These are phyloP conservation scores for Komagataella pseudopastoris DNA, from an alignment of 805 yeast genomes.

Conservation along the genomic window DNA sequence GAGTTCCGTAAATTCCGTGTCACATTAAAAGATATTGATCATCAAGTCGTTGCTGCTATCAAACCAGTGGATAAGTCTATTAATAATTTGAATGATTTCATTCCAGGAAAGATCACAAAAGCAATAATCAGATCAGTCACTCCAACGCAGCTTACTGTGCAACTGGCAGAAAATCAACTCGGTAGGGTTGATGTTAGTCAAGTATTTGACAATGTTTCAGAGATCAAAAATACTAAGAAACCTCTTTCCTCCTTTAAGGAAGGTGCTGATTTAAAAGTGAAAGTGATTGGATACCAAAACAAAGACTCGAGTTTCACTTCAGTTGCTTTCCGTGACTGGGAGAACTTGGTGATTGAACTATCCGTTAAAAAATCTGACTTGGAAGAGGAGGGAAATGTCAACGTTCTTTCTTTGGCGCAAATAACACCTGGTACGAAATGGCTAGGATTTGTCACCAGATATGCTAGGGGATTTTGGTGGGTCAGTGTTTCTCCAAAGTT, in stretches of 20 bases:
- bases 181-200: conserved; percentile 75
- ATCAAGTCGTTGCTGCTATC: conserved; percentile 17
- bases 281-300: conserved; percentile 69
- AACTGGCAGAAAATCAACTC: conserved; percentile 61
- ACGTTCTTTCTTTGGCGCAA: conserved; percentile 23
- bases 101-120: conserved; percentile 47
- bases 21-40: conserved; percentile 29
- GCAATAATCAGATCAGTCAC: conserved; percentile 52
- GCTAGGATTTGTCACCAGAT: conserved; percentile 53
- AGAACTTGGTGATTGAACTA: conserved; percentile 50
- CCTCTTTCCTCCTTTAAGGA: conserved; percentile 48
- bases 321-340: conserved; percentile 41
- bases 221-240: conserved; percentile 39
- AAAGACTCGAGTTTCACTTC: conserved; percentile 57
- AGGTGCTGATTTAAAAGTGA: conserved; percentile 46
- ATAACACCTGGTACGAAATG: conserved; percentile 35
- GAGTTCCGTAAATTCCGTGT: conserved; percentile 60
- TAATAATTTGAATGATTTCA: conserved; percentile 32
- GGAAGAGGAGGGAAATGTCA: conserved; percentile 8
- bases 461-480: conserved; percentile 48
- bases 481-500: conserved; percentile 56
- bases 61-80: conserved; percentile 52
- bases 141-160: conserved; percentile 61
- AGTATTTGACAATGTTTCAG: conserved; percentile 37
- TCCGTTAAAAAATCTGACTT: conserved; percentile 34